These are phyloP conservation scores for Macrocybe gigantea DNA, from an alignment of 768 basidiomycete species.

Conservation along the genomic window DNA sequence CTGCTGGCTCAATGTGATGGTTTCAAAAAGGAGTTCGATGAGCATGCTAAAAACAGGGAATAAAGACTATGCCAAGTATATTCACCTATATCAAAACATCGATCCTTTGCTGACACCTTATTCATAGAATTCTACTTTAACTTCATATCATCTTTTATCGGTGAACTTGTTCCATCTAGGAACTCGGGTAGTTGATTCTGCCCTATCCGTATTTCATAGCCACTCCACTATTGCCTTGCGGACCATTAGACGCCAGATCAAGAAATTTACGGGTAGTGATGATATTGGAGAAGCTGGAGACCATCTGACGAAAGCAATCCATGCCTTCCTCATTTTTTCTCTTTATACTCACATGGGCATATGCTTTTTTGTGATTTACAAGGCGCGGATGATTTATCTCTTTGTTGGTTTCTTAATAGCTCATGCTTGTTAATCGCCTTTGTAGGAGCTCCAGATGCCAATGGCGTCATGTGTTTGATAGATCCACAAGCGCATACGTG, in stretches of 20 bases:
- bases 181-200: slow-evolving; percentile 4
- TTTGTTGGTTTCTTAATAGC: slow-evolving; percentile 5
- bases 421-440: background rate
- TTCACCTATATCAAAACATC: slow-evolving; percentile 2
- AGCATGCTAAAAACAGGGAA: background rate
- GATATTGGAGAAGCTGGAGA: slow-evolving; percentile 13
- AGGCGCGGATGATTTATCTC: slow-evolving; percentile 11
- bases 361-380: slow-evolving; percentile 21
- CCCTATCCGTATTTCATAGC: slow-evolving; percentile 17
- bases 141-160: slow-evolving; percentile 13
- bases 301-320: slow-evolving; percentile 16
- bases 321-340: slow-evolving; percentile 22
- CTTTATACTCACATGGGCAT: slow-evolving; percentile 14
- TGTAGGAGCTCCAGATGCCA: slow-evolving; percentile 10
- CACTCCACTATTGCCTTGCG: slow-evolving; percentile 20
- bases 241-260: slow-evolving; percentile 12
- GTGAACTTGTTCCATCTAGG: slow-evolving; percentile 6
- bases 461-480: slow-evolving; percentile 16
- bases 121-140: slow-evolving; percentile 22
- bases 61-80: slow-evolving; percentile 3
- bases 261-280: slow-evolving; percentile 23
- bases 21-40: slow-evolving; percentile 15
- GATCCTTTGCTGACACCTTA: background rate
- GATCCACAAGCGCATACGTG: slow-evolving; percentile 20
- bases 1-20: slow-evolving; percentile 13